A percentile compares a stretch with the other conserved stretches of the same genome.
Evolutionary conservation across 139 green algal genomes (phyloP).

Genomic region (Chlorella vulgaris): DNA sequence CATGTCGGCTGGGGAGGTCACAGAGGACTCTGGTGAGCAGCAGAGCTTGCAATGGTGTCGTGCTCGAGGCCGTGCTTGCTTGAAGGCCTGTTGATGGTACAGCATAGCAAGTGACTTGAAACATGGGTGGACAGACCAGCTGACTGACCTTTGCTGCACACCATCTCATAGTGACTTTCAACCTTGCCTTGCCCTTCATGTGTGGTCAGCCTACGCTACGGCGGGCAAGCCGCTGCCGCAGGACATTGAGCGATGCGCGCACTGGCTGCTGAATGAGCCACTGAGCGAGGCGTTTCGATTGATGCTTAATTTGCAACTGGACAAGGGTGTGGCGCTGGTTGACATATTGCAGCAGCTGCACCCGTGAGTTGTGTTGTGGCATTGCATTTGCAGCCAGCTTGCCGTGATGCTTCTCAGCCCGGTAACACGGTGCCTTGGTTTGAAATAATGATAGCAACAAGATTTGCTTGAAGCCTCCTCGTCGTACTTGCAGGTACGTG

Average conservation of each 20-base stretch:
- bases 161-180: background rate
- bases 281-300: conserved; percentile 64
- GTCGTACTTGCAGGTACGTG: conserved; percentile 68
- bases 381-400: background rate
- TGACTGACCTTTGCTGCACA: background rate
- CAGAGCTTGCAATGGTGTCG: too few species aligned
- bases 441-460: too few species aligned
- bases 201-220: conserved; percentile 81
- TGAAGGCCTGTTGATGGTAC: background rate
- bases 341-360: conserved; percentile 94
- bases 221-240: conserved; percentile 90
- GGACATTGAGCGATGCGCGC: conserved; percentile 79
- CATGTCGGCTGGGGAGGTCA: conserved; percentile 16
- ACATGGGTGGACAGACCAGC: background rate
- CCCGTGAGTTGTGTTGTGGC: conserved; percentile 62
- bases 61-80: background rate
- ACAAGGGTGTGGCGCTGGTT: conserved; percentile 85
- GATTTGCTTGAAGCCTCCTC: too few species aligned
- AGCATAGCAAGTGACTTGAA: too few species aligned
- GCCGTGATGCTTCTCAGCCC: too few species aligned
- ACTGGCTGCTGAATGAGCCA: conserved; percentile 87
- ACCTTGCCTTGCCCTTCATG: background rate
- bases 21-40: conserved; percentile 6
- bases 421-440: too few species aligned
- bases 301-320: conserved; percentile 49